phyloP scores from a whole-genome alignment of 768 basidiomycete species.

The Mycena rebaudengoi region DNA sequence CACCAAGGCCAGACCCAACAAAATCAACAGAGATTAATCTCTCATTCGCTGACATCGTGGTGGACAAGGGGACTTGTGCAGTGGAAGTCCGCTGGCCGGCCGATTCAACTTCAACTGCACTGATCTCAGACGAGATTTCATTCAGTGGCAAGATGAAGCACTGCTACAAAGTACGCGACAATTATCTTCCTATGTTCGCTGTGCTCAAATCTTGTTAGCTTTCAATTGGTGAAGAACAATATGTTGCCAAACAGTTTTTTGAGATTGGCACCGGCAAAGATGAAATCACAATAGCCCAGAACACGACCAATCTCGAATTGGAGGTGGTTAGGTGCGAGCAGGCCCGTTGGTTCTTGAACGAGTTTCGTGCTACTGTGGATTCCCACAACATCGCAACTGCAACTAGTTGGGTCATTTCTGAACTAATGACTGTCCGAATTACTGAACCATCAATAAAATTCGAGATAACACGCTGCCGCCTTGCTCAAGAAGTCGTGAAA shows the following conservation, averaged over 20 bases:
- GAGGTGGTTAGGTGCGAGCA: background rate
- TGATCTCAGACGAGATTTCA: background rate
- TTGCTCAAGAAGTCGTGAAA: background rate
- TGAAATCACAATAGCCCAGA: constrained; percentile 5
- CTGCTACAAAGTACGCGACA: background rate
- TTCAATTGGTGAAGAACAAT: background rate
- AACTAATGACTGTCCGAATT: background rate
- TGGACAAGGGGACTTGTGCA: background rate
- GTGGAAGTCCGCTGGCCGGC: background rate
- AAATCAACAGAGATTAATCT: background rate
- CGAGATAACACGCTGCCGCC: background rate
- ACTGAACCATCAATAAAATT: background rate
- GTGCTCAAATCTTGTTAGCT: background rate
- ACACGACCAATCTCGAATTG: background rate
- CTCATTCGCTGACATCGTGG: background rate
- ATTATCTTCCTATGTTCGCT: background rate
- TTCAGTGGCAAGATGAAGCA: constrained; percentile 8
- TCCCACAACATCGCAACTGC: background rate
- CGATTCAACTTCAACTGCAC: background rate
- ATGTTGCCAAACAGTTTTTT: background rate
- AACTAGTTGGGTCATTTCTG: background rate
- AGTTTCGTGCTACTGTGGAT: background rate
- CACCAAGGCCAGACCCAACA: background rate
- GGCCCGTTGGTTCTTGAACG: background rate
- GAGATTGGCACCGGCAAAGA: background rate